Percentiles rank a stretch among this genome's conserved stretches.
These are phyloP conservation scores for Balakata baccata DNA, from an alignment of 345 rosid species.

Conservation along the genomic window DNA sequence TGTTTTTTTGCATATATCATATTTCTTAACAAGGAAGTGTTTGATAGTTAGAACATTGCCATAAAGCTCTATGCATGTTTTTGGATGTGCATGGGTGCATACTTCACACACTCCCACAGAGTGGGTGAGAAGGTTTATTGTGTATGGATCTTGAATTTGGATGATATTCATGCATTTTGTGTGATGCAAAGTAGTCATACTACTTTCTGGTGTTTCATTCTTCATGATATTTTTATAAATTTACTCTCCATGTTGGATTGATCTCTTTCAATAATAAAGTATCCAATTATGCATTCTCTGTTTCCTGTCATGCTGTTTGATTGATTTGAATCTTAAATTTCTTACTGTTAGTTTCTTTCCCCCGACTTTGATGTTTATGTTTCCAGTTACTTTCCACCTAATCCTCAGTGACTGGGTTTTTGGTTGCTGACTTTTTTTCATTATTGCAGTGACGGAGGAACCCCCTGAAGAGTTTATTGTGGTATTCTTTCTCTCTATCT, in stretches of 20 bases:
- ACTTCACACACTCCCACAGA: background rate
- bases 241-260: background rate
- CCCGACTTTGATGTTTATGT: background rate
- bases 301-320: background rate
- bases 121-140: too few relatives aligned
- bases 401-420: slow-evolving; percentile 12
- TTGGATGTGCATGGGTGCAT: background rate
- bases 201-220: background rate
- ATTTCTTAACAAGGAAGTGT: background rate
- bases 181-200: background rate
- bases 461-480: slow-evolving; percentile 54
- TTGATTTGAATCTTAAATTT: background rate
- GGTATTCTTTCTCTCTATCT: slow-evolving; percentile 31
- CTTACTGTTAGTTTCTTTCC: background rate
- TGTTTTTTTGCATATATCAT: too few relatives aligned
- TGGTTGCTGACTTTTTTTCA: background rate
- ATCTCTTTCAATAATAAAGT: background rate
- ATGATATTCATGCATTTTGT: background rate
- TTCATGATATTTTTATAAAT: background rate
- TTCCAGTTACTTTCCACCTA: too few relatives aligned
- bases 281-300: background rate
- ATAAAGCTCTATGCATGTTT: background rate
- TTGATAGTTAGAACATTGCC: background rate
- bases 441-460: slow-evolving; percentile 71
- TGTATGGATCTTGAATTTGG: too few relatives aligned